Conservation (phyloP, 208 protist species). For the Angomonas desouzai region DNA sequence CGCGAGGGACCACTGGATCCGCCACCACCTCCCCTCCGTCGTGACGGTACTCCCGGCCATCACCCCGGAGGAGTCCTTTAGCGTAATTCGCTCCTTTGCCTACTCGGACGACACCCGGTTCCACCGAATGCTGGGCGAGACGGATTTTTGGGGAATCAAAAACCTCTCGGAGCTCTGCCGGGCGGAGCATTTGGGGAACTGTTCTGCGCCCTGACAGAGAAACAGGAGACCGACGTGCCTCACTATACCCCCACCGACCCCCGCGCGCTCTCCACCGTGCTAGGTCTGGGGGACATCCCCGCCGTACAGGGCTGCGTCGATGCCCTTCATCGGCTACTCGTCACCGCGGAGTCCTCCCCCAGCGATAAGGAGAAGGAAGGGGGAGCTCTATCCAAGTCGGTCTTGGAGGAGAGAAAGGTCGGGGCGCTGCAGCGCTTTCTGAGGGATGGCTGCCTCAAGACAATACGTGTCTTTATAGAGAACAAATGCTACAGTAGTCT, state of each 20-base stretch:
- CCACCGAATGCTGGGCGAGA: slow-evolving; percentile 43
- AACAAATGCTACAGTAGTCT: slow-evolving; percentile 47
- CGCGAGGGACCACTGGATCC: slow-evolving; percentile 61
- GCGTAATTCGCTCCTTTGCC: slow-evolving; percentile 55
- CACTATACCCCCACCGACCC: slow-evolving; percentile 65
- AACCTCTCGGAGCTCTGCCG: slow-evolving; percentile 42
- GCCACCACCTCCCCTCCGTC: slow-evolving; percentile 37
- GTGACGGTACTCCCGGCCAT: slow-evolving; percentile 53
- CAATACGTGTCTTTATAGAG: slow-evolving; percentile 42
- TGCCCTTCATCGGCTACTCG: slow-evolving; percentile 25
- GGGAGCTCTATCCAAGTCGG: background rate
- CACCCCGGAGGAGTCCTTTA: slow-evolving; percentile 56
- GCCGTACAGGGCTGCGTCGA: slow-evolving; percentile 33
- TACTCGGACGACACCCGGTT: slow-evolving; percentile 44
- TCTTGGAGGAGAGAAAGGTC: slow-evolving; percentile 18
- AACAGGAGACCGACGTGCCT: slow-evolving; percentile 36
- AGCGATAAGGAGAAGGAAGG: background rate
- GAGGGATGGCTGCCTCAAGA: slow-evolving; percentile 35
- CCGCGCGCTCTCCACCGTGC: slow-evolving; percentile 44
- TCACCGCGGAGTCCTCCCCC: background rate
- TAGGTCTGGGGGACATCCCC: slow-evolving; percentile 27
- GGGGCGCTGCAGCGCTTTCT: slow-evolving; percentile 44
- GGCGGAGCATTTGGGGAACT: slow-evolving; percentile 42
- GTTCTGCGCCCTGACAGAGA: slow-evolving; percentile 54
- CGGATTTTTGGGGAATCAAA: slow-evolving; percentile 47